Evolutionary conservation across 1,284 basidiomycete genomes (phyloP).

Genomic region (Leccinum solheimii): DNA sequence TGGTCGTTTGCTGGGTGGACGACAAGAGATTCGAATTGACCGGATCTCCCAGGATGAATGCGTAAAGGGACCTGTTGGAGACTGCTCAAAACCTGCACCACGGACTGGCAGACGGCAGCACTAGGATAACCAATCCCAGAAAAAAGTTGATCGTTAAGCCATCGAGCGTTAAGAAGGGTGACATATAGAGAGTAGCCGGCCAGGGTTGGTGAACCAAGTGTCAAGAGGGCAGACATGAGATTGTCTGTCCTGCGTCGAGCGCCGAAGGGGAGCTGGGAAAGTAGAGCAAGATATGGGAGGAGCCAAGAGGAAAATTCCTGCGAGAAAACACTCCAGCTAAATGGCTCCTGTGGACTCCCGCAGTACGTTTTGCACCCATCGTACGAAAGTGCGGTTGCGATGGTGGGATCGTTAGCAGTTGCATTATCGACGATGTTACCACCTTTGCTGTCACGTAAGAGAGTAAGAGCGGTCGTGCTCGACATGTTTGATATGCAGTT

Average conservation of each 20-base stretch:
- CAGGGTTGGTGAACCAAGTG: constrained; percentile 37
- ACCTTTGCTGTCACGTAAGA: constrained; percentile 21
- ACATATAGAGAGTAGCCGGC: constrained; percentile 36
- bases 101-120: constrained; percentile 10
- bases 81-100: constrained; percentile 26
- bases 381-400: constrained; percentile 24
- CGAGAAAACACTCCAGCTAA: constrained; percentile 41
- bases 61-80: constrained; percentile 36
- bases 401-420: background rate
- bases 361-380: constrained; percentile 34
- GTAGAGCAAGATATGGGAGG: constrained; percentile 43
- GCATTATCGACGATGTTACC: background rate
- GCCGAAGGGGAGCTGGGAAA: constrained; percentile 48
- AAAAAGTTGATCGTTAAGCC: constrained; percentile 29
- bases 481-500: constrained; percentile 16
- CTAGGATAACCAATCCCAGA: constrained; percentile 22
- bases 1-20: constrained; percentile 35
- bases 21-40: constrained; percentile 32
- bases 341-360: constrained; percentile 32
- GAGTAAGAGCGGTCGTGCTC: constrained; percentile 14
- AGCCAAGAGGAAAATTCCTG: constrained; percentile 45
- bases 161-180: constrained; percentile 34
- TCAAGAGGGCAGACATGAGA: constrained; percentile 32
- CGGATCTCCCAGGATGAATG: constrained; percentile 24
- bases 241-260: constrained; percentile 28